Conservation (phyloP, 768 basidiomycete species). For the Pholiota conissans region DNA sequence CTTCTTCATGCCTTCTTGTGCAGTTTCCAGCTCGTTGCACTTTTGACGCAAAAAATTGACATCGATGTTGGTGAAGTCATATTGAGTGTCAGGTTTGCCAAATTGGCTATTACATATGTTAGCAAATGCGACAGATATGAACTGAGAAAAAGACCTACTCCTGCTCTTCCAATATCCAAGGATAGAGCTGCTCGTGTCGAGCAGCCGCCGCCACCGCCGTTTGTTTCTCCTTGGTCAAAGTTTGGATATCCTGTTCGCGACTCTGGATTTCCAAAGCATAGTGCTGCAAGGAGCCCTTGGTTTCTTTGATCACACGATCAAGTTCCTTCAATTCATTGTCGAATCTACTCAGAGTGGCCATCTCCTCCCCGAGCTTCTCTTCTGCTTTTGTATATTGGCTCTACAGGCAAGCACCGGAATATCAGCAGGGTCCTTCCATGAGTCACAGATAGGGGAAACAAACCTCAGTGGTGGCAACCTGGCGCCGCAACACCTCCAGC, state of each 20-base stretch:
- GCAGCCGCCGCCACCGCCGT: conserved; percentile 49
- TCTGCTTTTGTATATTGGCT: conserved; percentile 64
- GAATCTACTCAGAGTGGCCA: conserved; percentile 83
- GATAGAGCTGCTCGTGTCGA: conserved; percentile 76
- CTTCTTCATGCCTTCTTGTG: conserved; percentile 88
- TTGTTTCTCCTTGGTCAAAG: conserved; percentile 64
- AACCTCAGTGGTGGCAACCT: conserved; percentile 50
- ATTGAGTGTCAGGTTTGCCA: conserved; percentile 76
- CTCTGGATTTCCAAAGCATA: conserved; percentile 64
- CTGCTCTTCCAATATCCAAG: conserved; percentile 89
- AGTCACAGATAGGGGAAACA: conserved; percentile 7
- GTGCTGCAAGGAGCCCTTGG: conserved; percentile 68
- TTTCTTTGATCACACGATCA: conserved; percentile 77
- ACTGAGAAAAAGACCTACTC: conserved; percentile 52
- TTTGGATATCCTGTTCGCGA: conserved; percentile 67
- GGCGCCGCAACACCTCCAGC: conserved; percentile 53
- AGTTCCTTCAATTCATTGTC: conserved; percentile 86
- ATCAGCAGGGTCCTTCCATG: neutral
- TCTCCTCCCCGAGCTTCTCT: conserved; percentile 76
- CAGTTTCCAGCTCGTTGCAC: conserved; percentile 70
- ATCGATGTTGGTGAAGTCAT: conserved; percentile 74
- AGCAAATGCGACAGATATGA: neutral
- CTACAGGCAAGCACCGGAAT: conserved; percentile 31
- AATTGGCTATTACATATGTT: conserved; percentile 62
- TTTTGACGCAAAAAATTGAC: conserved; percentile 59